Conservation (phyloP, 106 monocot genomes). For the Phalaenopsis aphrodite region DNA sequence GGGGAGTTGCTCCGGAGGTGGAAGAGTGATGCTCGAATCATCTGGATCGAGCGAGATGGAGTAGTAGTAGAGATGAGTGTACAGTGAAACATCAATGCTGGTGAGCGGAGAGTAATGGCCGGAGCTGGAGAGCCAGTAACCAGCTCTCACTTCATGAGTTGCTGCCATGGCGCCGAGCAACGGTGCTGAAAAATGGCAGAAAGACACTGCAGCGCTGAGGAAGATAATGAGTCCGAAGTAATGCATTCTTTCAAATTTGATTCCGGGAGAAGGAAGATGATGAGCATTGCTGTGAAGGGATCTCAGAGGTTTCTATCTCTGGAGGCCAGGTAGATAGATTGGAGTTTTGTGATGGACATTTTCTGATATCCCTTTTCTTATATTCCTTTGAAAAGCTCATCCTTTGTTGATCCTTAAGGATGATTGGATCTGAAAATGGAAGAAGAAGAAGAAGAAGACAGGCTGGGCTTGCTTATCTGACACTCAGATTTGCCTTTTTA, state of each 20-base stretch:
- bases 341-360: not conserved
- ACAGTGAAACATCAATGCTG: conserved; percentile 53
- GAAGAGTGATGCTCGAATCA: conserved; percentile 13
- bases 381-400: too few relatives aligned
- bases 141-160: conserved; percentile 50
- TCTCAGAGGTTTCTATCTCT: not conserved
- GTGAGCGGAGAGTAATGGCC: conserved; percentile 43
- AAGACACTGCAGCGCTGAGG: conserved; percentile 9
- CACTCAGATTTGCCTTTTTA: too few relatives aligned
- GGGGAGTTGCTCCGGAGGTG: conserved; percentile 24
- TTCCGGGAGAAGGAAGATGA: not conserved
- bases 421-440: not conserved
- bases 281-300: not conserved
- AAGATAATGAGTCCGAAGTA: conserved; percentile 20
- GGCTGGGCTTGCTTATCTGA: too few relatives aligned
- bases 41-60: conserved; percentile 34
- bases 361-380: too few relatives aligned
- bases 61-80: conserved; percentile 75
- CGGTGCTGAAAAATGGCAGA: conserved; percentile 13
- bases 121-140: conserved; percentile 59
- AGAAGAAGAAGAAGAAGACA: not conserved
- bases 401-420: not conserved
- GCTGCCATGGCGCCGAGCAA: conserved; percentile 10
- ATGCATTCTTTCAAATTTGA: not conserved
- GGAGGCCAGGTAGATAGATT: not conserved